Evolutionary conservation across 805 yeast genomes (phyloP).

Genomic region (Myxozyma mucilagina): DNA sequence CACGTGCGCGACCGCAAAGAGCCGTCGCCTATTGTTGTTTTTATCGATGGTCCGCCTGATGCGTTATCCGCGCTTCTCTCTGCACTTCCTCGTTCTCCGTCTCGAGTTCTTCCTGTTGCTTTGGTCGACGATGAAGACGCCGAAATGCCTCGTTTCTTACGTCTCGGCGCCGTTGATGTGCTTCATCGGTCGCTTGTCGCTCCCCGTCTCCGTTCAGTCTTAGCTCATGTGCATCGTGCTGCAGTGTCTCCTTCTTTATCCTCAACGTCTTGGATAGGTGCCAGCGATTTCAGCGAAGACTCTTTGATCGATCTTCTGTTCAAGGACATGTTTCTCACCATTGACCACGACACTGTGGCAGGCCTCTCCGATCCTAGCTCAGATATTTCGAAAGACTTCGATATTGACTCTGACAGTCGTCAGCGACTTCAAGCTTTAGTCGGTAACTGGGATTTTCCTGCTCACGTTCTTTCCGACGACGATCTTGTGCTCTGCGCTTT

Average conservation of each 20-base stretch:
- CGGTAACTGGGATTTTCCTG: constrained; percentile 30
- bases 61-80: background rate
- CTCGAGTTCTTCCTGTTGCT: constrained; percentile 14
- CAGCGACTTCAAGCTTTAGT: constrained; percentile 3
- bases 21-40: constrained; percentile 16
- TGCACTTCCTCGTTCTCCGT: background rate
- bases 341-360: too few relatives aligned
- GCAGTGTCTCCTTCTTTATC: background rate
- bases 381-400: background rate
- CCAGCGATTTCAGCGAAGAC: constrained; percentile 1
- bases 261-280: constrained; percentile 7
- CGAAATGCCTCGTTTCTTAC: constrained; percentile 3
- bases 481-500: constrained; percentile 43
- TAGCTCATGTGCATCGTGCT: constrained; percentile 9
- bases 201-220: constrained; percentile 16
- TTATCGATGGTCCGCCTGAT: constrained; percentile 13
- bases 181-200: background rate
- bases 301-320: constrained; percentile 3
- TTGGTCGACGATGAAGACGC: constrained; percentile 25
- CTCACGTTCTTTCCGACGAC: constrained; percentile 26
- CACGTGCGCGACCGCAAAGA: background rate
- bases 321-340: constrained; percentile 6
- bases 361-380: too few relatives aligned
- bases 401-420: background rate
- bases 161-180: constrained; percentile 26